Base-by-base conservation (phyloP, 2,329 filamentous ascomycete species). In the Colletotrichum tropicale region DNA sequence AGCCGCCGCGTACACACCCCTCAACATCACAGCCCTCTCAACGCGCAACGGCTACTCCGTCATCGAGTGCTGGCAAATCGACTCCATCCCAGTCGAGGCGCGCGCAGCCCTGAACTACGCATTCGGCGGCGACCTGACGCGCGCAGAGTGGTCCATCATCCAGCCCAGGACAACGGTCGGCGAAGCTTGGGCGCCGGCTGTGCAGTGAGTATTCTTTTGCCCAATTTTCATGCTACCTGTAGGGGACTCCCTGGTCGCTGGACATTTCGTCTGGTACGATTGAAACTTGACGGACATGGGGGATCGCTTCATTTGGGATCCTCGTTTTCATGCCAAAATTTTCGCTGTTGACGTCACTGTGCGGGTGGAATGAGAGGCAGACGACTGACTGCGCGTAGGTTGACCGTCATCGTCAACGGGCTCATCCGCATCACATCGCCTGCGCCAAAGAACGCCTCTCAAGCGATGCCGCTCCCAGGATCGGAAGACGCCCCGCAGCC, bases 11-110 rank as follows among this genome's bases (percentile, higher is more conserved):
- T 75, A 34, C 38, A 34, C 70, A 7, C 58, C 74, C 26, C 81
- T 88, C 28, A 88, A 87, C 77, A 75, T 89, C 68, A 88, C 87
- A 6, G 83, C 86, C 21, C 75, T 88, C 30, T 79, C 79, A 58
- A 83, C 83, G 2, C 78, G 76, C 18, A 80, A 85, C 69, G 83
- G 84, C 70, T 79, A 80, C 6, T 88, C 87, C 10, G 82, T 81
- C 9, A 78, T 89, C 6, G 85, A 88, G 79, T 89, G 87, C 83
- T 89, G 87, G 87, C 83, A 86, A 72, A 77, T 89, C 34, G n/a
- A 48, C 8, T 66, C 74, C 8, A 28, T 74, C 13, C 74, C 74
- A 10, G 78, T 80, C 24, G 79, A 80, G 4, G 81, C 81, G 58
- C 80, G 79, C 77, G 80, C 81, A 3, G 83, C 83, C 3, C 65